Evolutionary conservation across 495 filamentous ascomycete genomes (phyloP), one percentile per base, ranked within the genome.

Genomic region (Cercophora scortea): DNA sequence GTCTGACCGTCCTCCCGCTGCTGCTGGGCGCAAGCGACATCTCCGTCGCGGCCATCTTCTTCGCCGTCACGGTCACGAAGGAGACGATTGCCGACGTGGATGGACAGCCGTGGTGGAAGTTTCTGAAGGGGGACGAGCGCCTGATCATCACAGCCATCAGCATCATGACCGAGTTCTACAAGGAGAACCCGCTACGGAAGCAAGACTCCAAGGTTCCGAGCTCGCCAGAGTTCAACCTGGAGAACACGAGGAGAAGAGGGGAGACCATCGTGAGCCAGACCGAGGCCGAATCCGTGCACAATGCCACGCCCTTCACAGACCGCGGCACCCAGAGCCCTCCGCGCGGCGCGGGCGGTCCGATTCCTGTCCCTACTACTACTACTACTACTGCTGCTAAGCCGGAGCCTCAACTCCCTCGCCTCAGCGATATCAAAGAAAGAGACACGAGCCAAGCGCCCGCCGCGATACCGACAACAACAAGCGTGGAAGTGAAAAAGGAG

Each of bases 81-180:
- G 77, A 88, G 7, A 76, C 73, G 9, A 86, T 97, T 51, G 79
- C 83, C 33, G 90, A 96, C 61, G 78, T 89, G 51, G 63, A 79
- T 40, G 89, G 86, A n/a, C 76, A 81, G 55, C 76, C 90, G 1
- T 98, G 93, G 93, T 98, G 93, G 93, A 86, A 58, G 64, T 80
- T 57, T 69, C 86, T 70, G 70, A 80, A 39, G 76, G 90, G 53
- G 61, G 79, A 58, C 60, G 89, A 64, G 64, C 75, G 52, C 70
- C 84, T 64, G 77, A 91, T 61, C 68, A 74, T 52, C 65, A 79
- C 64, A 54, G 88, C 86, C 17, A 83, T 88, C 56, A 78, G 79
- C 42, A 68, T 85, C 43, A 84, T 95, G 66, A 77, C 77, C n/a
- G 78, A 85, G 35, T 80, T 89, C 47, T 95, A 91, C 67, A 78